Evolutionary conservation across 106 monocot genomes (phyloP), one percentile per base, ranked within the genome.

Genomic region (Dioscorea dumetorum): DNA sequence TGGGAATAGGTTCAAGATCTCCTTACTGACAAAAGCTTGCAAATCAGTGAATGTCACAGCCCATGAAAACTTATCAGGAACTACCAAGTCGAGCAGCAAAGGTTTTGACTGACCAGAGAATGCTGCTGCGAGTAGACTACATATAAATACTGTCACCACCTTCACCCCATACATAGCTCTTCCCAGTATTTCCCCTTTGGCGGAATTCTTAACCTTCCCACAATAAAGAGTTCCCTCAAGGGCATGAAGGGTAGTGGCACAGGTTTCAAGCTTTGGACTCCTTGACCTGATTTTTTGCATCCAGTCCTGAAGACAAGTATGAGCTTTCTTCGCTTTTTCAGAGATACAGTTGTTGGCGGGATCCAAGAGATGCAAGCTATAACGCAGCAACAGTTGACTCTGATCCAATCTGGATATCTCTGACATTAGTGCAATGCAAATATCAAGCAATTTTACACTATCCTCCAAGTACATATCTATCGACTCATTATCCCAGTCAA

Each of bases 401-500:
- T 84, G 95, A 50, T 87, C 91, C 68, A 91, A 58, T 24, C 73
- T 72, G 33, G 91, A 79, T 21, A 97, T 63, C 77, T 97, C 88
- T 16, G 91, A 82, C 24, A 63, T 89, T 48, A 97, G 72, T 15
- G 84, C 81, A 12, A 86, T 83, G 65, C 91, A 97, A 61, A 97
- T 77, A 60, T 97, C 95, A 5, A 95, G 91, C 49, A 95, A 61
- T 64, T 91, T 95, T 33, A 95, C 73, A 63, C 86, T 88, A 61
- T 77, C 71, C 60, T 95, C 76, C 68, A 95, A 78, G 72, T 95
- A 95, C 48, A 84, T 70, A 50, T 91, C 71, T 58, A 89, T 77
- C 95, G 86, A 97, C 48, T 84, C 81, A 24, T 86, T 75, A 58
- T 97, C 91, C 95, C 95, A 97, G 60, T 92, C 88, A 2, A 88